phyloP scores from a whole-genome alignment of 1,284 basidiomycete genomes.

The Cryptococcus sp. region DNA sequence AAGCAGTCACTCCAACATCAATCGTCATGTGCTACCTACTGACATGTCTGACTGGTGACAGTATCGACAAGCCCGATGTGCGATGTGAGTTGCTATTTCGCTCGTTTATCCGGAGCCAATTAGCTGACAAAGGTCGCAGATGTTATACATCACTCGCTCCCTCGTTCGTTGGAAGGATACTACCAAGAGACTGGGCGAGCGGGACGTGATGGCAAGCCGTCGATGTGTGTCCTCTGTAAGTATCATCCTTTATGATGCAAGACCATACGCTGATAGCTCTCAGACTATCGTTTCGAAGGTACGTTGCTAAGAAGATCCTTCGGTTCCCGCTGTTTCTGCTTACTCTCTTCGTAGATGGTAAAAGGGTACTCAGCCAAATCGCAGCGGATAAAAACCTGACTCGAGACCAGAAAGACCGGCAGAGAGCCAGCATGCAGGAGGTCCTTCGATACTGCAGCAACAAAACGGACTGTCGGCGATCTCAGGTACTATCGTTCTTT shows the following conservation, averaged over 20 bases:
- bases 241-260: background rate
- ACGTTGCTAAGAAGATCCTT: background rate
- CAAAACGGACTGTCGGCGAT: constrained; percentile 80
- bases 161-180: constrained; percentile 71
- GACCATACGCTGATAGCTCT: constrained; percentile 38
- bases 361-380: constrained; percentile 61
- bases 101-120: background rate
- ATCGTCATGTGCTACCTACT: background rate
- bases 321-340: background rate
- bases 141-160: constrained; percentile 74
- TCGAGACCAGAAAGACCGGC: constrained; percentile 62
- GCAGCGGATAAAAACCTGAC: constrained; percentile 57
- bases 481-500: constrained; percentile 67
- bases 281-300: constrained; percentile 61
- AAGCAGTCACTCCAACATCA: constrained; percentile 5
- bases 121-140: constrained; percentile 54
- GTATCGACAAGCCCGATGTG: constrained; percentile 80
- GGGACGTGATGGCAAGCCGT: constrained; percentile 70
- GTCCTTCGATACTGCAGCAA: constrained; percentile 78
- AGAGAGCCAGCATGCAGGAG: constrained; percentile 61
- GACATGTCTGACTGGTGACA: constrained; percentile 3
- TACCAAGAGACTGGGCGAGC: constrained; percentile 86
- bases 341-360: constrained; percentile 55
- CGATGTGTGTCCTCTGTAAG: constrained; percentile 64
- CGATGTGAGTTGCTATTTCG: constrained; percentile 53